Conservation (phyloP, 1,284 basidiomycete species). For the Rhodotorula sp. region DNA sequence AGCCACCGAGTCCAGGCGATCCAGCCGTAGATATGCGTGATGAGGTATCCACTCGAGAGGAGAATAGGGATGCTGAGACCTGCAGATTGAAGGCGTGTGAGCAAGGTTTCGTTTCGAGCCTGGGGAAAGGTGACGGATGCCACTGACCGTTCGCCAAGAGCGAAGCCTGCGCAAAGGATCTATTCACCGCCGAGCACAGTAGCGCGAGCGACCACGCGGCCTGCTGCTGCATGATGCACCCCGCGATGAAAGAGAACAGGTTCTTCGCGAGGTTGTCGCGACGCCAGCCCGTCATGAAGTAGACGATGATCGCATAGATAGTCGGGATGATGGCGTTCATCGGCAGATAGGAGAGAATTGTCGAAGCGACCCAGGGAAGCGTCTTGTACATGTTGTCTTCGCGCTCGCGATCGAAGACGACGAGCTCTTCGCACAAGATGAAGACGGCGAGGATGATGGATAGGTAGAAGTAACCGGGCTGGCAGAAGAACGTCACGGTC, state of each 20-base stretch:
- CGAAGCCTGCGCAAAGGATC: conserved; percentile 50
- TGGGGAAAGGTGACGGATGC: too few species aligned
- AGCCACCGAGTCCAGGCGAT: conserved; percentile 35
- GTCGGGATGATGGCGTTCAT: conserved; percentile 40
- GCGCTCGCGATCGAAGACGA: conserved; percentile 56
- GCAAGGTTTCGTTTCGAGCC: too few species aligned
- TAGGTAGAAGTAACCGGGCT: conserved; percentile 22
- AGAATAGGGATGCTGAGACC: conserved; percentile 47
- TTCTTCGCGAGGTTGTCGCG: conserved; percentile 50
- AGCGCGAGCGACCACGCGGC: conserved; percentile 51
- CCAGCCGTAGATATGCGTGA: conserved; percentile 50
- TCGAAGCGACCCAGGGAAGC: conserved; percentile 45
- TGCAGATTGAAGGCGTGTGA: conserved; percentile 42
- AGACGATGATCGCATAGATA: conserved; percentile 50
- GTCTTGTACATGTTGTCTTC: conserved; percentile 51
- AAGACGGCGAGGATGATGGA: conserved; percentile 46
- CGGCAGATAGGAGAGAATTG: conserved; percentile 34
- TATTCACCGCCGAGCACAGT: conserved; percentile 49
- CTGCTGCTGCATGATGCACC: conserved; percentile 47
- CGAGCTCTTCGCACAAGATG: conserved; percentile 51
- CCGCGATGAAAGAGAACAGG: conserved; percentile 52
- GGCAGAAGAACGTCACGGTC: conserved; percentile 37
- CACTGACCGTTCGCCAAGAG: conserved; percentile 47
- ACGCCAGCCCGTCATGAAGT: conserved; percentile 49
- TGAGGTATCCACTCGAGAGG: conserved; percentile 43